Base-by-base conservation (phyloP, 805 yeast genomes). In the Lipomyces yamadae region DNA sequence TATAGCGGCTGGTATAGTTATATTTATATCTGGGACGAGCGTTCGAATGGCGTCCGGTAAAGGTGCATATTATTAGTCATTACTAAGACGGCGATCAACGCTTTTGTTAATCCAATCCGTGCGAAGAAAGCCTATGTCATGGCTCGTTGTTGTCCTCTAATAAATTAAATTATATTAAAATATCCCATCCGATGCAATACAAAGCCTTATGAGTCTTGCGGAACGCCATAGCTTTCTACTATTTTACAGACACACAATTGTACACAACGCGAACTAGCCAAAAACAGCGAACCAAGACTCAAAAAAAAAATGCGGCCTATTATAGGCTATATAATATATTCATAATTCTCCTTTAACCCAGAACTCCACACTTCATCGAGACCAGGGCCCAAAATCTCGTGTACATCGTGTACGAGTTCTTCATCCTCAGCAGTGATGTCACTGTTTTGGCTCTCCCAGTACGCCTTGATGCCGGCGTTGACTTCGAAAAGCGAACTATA, bases 361-460 rank as follows among this genome's bases (percentile, higher is more conserved):
- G 84, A 81, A 8, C 74, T 74, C 97, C 97, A 91, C 2, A 85
- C 82, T 74, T 87, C 90, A 74, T 90, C 85, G 66, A 85, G 74
- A 71, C 86, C 89, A 0, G 74, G 76, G 10, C 88, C 92, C 2
- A 82, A 79, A 18, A 77, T 73, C 24, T 72, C 63, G 68, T 81
- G 82, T 13, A 87, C 84, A 57, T 81, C 73, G 6, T 74, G 74
- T 39, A 85, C 81, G 29, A 84, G 72, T 4, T 66, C 65, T 10
- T 74, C 79, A 71, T 90, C 96, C 2, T 68, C 60, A 11, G 71
- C 76, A 39, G 81, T 80, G 10, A 80, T 61, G 3, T 75, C 72
- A 5, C 77, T 73, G 18, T 78, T 73, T 32, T 78, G 73, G 11
- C 86, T 86, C 13, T 73, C 74, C 81, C 86, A 81, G 74, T 85